Base-by-base conservation (phyloP, 371 early-diverging fungal genomes). In the Umbelopsis sp. region DNA sequence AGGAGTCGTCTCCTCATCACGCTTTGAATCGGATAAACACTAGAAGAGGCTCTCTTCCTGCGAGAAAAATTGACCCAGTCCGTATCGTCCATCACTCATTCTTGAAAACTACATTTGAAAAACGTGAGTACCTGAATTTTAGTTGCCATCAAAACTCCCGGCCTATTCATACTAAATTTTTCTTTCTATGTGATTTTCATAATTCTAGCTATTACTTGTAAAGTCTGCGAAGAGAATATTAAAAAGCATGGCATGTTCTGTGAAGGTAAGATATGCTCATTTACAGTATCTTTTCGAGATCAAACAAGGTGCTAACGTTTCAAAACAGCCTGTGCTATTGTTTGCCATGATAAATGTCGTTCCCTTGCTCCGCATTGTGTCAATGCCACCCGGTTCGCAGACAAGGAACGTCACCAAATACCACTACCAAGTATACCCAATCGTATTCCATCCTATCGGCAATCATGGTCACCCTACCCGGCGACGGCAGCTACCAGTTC, bases 331-430 rank as follows among this genome's bases (percentile, higher is more conserved):
- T 79, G 79, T 64, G 72, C 74, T 3, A 62, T 79, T 44, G 76
- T 79, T 51, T 79, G 79, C 48, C 79, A 79, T 52, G 79, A 79
- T 9, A 74, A 76, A 20, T 79, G 79, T 32, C 74, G 72, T 51
- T 50, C 65, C 22, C 38, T 68, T 11, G 70, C 76, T 1, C 70
- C 70, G 4, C 73, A 71, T 24, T 79, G 79, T 38, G 57, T 57
- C 4, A 57, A 57, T 5, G 57, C 57, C 22, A 57, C 57, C 18
- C 29, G 35, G 29, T 35, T 35, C 35, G 29, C 57, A 25, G 57
- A 57, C 29, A 57, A 35, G 3, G 29, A 57, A 4, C 35, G 35
- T 3, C 29, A 12, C 32, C 2, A 29, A 3, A 8, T 57, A 25
- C 35, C 18, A 18, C 8, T 35, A 29, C 14, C 57, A 57, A 16